Base-by-base conservation (phyloP, 164 flowering plant species). In the Sedum album region DNA sequence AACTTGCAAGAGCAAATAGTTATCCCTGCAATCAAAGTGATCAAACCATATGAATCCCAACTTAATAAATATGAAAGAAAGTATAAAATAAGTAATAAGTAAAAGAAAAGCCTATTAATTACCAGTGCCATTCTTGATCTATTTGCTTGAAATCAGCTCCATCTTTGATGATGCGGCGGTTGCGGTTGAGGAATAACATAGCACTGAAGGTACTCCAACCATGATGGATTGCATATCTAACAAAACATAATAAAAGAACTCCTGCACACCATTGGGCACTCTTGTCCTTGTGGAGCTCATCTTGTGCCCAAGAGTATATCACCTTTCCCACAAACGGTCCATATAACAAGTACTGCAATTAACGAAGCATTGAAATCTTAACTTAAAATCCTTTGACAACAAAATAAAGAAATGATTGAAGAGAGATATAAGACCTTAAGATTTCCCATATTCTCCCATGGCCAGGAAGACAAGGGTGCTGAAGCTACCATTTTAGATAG, bases 81-180 rank as follows among this genome's bases (percentile, higher is more conserved):
- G 11, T 13, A 7, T 6, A 33, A 8, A 15, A 64, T 13, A 64
- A 64, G n/a, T 31, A 20, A 7, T 38, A 18, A 1, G 5, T 8
- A 31, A 14, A 18, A 20, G 6, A 28, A 82, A 71, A 30, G 84
- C 85, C 23, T 82, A 20, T 5, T 68, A 23, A 84, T 39, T 86
- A 89, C 97, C 97, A 91, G 68, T 91, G 71, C 96, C 96, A 89
- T 78, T 91, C 92, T 26, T 39, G 73, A 66, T 89, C 96, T 21
- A 91, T 85, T 75, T 91, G 96, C 66, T 87, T 79, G 74, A 79
- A 91, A 73, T 83, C 94, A 10, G 76, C 70, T 0, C 94, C 91
- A 25, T 76, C 69, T 67, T 82, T 79, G 39, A 73, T 65, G 63
- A 91, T 72, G n/a, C 83, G 70, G 13, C 80, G 84, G 41, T 68